Base-by-base conservation (phyloP, 1,139 yeast genomes). In the Taphrina betulina region DNA sequence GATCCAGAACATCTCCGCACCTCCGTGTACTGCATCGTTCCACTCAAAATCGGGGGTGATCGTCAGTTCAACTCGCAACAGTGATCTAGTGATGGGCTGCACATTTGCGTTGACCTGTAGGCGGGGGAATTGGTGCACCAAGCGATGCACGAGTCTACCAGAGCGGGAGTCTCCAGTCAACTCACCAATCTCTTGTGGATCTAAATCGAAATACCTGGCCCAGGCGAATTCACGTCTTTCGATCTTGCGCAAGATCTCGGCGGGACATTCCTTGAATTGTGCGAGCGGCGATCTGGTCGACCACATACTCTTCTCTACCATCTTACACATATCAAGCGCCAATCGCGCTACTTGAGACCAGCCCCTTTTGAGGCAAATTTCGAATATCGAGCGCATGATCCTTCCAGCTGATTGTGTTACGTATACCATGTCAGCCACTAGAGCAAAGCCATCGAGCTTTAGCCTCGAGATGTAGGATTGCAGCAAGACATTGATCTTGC, bases 391-490 rank as follows among this genome's bases (percentile, higher is more conserved):
- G 54, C 96, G 73, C 54, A 90, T 73, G 40, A 94, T 70, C 67
- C 99, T 78, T 4, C 95, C 95, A 0, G 96, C 97, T 35, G 95
- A 87, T 68, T 92, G 98, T 0, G 94, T 86, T 38, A 94, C 80
- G 65, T 87, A 92, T 2, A 87, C 78, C 96, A 90, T 89, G 71
- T 94, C 99, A 0, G 96, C 82, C 76, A 85, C 81, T 59, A 94
- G 71, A 0, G 97, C 96, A 72, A 87, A 87, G 0, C 97, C 98
- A 1, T 85, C 95, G 14, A 94, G 72, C 8, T 75, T 72, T 37
- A 90, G 71, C 33, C 83, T 71, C 1, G 96, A 86, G 16, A 94
- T 84, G 65, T 86, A 89, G 0, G 95, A 80, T 66, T 94, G 98
- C 10, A 92, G 71, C 36, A 94, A 70, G 4, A 88, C 80, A 63